Conservation (phyloP, 495 filamentous ascomycete genomes). For the Glutinoglossum americanum region DNA sequence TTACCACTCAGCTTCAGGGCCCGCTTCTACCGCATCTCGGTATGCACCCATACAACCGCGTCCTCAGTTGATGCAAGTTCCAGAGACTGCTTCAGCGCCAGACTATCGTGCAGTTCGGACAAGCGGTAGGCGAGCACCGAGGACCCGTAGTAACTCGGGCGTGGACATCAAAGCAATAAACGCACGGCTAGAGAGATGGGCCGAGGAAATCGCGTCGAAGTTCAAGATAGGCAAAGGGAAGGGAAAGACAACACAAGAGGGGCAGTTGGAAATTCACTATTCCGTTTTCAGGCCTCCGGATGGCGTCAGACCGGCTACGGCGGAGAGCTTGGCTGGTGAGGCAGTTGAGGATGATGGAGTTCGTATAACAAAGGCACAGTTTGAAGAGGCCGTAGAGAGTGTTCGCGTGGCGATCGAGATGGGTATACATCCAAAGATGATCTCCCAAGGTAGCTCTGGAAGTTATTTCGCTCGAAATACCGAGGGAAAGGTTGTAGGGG, state of each 20-base stretch:
- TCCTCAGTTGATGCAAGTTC: slow-evolving; percentile 35
- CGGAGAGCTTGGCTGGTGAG: slow-evolving; percentile 42
- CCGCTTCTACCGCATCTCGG: slow-evolving; percentile 35
- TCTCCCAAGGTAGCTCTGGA: slow-evolving; percentile 87
- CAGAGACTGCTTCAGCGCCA: slow-evolving; percentile 16
- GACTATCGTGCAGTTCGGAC: slow-evolving; percentile 25
- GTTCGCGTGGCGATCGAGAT: slow-evolving; percentile 76
- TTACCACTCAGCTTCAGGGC: slow-evolving; percentile 27
- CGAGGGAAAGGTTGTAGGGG: slow-evolving; percentile 83
- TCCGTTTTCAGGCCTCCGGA: slow-evolving; percentile 89
- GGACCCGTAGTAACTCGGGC: slow-evolving; percentile 49
- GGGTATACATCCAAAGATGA: slow-evolving; percentile 84
- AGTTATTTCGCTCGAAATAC: slow-evolving; percentile 91
- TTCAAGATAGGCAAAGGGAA: slow-evolving; percentile 75
- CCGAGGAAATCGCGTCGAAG: slow-evolving; percentile 90
- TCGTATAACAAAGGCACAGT: slow-evolving; percentile 50
- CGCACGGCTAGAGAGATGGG: slow-evolving; percentile 86
- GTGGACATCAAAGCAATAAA: slow-evolving; percentile 99
- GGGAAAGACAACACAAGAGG: slow-evolving; percentile 55
- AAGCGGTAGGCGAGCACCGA: slow-evolving; percentile 22
- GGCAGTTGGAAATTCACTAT: slow-evolving; percentile 86
- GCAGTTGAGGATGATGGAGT: slow-evolving; percentile 25
- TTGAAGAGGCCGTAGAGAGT: slow-evolving; percentile 77
- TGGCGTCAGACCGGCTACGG: slow-evolving; percentile 52
- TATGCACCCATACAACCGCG: slow-evolving; percentile 49